Percentiles rank a stretch among this genome's conserved stretches.
Evolutionary conservation across 2,329 filamentous ascomycete genomes (phyloP).

Genomic region (Waltergamsia citrina): DNA sequence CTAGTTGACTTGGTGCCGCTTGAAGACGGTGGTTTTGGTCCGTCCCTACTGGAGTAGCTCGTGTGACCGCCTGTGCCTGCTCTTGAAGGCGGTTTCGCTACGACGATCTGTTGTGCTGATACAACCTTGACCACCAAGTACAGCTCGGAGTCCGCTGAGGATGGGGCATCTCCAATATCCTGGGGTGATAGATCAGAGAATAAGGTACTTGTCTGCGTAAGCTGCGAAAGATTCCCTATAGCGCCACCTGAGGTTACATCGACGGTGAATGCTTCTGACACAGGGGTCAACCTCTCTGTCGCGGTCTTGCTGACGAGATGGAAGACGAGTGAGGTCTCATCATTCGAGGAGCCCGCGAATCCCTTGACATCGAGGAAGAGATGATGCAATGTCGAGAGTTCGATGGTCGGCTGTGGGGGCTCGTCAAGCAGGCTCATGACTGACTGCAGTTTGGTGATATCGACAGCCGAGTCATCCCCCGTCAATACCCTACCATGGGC

Average conservation of each 20-base stretch:
- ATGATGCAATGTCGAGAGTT: slow-evolving; percentile 68
- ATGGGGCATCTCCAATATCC: slow-evolving; percentile 55
- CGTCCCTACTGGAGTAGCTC: slow-evolving; percentile 31
- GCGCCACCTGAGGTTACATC: slow-evolving; percentile 67
- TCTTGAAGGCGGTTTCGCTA: slow-evolving; percentile 38
- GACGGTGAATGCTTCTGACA: slow-evolving; percentile 79
- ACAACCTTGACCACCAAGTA: slow-evolving; percentile 80
- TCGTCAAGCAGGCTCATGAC: slow-evolving; percentile 91
- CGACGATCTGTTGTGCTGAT: slow-evolving; percentile 40
- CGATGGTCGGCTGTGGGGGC: slow-evolving; percentile 58
- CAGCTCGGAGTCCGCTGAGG: slow-evolving; percentile 61
- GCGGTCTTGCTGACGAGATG: slow-evolving; percentile 66
- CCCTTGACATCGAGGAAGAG: slow-evolving; percentile 76
- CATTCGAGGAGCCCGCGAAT: slow-evolving; percentile 67
- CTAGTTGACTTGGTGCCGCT: slow-evolving; percentile 44
- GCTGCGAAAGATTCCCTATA: slow-evolving; percentile 54
- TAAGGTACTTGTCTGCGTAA: slow-evolving; percentile 68
- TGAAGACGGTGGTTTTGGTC: slow-evolving; percentile 36
- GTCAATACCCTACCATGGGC: slow-evolving; percentile 80
- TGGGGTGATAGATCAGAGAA: slow-evolving; percentile 77
- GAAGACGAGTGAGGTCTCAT: slow-evolving; percentile 66
- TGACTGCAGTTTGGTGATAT: slow-evolving; percentile 84
- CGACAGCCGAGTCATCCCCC: slow-evolving; percentile 85
- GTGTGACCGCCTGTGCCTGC: slow-evolving; percentile 35
- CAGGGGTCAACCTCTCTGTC: slow-evolving; percentile 50